These are phyloP conservation scores for Plasmodiophora brassicae DNA, from an alignment of 208 protist species.

Conservation along the genomic window DNA sequence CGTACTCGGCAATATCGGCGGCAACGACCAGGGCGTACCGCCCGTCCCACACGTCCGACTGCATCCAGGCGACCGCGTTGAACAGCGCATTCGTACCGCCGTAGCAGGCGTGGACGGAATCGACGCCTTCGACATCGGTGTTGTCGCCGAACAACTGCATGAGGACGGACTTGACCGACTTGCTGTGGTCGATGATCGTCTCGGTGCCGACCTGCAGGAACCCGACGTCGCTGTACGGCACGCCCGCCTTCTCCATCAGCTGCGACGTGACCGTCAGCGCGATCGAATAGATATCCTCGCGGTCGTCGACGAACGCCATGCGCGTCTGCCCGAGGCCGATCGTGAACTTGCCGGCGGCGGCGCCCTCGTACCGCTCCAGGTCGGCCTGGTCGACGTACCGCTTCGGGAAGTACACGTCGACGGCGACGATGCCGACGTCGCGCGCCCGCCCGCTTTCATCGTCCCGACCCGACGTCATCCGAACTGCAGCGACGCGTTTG, in stretches of 20 bases:
- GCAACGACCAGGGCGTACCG: conserved; percentile 73
- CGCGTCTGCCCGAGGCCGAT: conserved; percentile 73
- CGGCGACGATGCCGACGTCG: conserved; percentile 71
- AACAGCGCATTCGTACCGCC: conserved; percentile 77
- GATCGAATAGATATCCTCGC: conserved; percentile 79
- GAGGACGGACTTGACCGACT: conserved; percentile 75
- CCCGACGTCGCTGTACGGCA: conserved; percentile 64
- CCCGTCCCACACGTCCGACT: conserved; percentile 70
- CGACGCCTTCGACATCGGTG: conserved; percentile 63
- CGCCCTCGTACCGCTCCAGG: conserved; percentile 66
- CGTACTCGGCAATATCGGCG: conserved; percentile 81
- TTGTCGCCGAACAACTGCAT: conserved; percentile 69
- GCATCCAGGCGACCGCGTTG: conserved; percentile 75
- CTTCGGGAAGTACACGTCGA: conserved; percentile 76
- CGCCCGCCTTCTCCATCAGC: conserved; percentile 68
- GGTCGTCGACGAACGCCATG: conserved; percentile 73
- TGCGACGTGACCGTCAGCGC: conserved; percentile 63
- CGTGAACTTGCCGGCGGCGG: conserved; percentile 74
- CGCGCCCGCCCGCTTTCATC: too few relatives aligned
- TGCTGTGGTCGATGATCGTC: conserved; percentile 79
- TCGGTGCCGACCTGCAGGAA: conserved; percentile 81
- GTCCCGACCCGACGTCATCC: too few relatives aligned
- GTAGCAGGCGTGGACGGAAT: conserved; percentile 82
- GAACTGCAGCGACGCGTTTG: too few relatives aligned
- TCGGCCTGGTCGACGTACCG: conserved; percentile 69